phyloP scores from a whole-genome alignment of 2,329 filamentous ascomycete species.

The Aspergillus unguis region DNA sequence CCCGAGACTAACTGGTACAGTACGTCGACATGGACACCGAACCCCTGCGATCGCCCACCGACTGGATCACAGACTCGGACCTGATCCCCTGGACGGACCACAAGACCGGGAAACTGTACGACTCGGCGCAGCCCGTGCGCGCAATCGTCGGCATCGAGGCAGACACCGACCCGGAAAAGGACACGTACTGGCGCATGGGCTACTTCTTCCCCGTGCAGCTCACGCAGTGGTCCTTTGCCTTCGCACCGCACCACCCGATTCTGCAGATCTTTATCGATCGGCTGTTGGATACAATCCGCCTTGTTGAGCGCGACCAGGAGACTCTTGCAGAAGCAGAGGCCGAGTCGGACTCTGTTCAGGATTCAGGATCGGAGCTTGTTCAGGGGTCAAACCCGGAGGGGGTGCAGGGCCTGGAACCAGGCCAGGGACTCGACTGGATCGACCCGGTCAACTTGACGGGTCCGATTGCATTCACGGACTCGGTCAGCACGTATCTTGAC shows the following conservation, averaged over 20 bases:
- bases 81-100: conserved; percentile 28
- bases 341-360: too few relatives aligned
- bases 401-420: background rate
- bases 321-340: conserved; percentile 6
- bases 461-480: conserved; percentile 30
- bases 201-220: conserved; percentile 33
- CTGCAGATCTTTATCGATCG: conserved; percentile 27
- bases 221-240: conserved; percentile 33
- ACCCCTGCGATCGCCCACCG: conserved; percentile 24
- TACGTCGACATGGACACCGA: conserved; percentile 34
- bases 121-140: conserved; percentile 18
- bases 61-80: conserved; percentile 27
- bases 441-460: conserved; percentile 32
- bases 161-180: conserved; percentile 24
- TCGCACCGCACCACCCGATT: conserved; percentile 26
- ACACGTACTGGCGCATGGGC: conserved; percentile 35
- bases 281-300: conserved; percentile 13
- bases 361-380: too few relatives aligned
- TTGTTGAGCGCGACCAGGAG: background rate
- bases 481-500: conserved; percentile 24
- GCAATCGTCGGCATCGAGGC: conserved; percentile 33
- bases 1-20: conserved; percentile 8
- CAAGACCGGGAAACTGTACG: conserved; percentile 20
- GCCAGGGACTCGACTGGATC: conserved; percentile 18
- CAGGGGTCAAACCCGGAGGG: too few relatives aligned